A percentile compares a stretch with the other conserved stretches of the same genome.
phyloP scores from a whole-genome alignment of 2,329 filamentous ascomycete species.

The Aaosphaeria pasadenensis region DNA sequence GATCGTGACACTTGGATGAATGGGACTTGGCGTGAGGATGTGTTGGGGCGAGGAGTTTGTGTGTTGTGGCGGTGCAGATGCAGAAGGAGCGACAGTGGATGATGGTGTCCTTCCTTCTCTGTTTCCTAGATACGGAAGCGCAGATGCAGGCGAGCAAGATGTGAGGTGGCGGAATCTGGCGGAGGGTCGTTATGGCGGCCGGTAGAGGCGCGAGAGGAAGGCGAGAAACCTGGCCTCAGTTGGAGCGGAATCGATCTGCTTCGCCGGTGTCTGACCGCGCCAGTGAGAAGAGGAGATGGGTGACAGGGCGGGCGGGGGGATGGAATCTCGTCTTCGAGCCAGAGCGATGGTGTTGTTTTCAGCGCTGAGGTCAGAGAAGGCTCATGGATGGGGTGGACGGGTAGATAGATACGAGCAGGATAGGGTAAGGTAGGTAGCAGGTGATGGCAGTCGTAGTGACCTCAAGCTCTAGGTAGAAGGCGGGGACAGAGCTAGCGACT shows the following conservation, averaged over 20 bases:
- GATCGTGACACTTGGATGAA: too few species aligned
- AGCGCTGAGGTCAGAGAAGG: constrained; percentile 1
- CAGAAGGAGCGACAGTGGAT: constrained; percentile 12
- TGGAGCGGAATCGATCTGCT: constrained; percentile 37
- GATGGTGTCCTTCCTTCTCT: background rate
- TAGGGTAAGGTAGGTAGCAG: constrained; percentile 10
- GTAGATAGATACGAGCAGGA: constrained; percentile 9
- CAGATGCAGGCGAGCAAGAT: background rate
- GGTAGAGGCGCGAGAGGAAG: constrained; percentile 45
- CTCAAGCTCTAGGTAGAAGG: background rate
- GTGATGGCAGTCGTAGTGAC: constrained; percentile 3
- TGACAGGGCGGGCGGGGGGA: constrained; percentile 28
- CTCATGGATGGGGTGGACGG: constrained; percentile 14
- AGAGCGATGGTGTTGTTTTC: constrained; percentile 29
- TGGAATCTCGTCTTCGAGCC: constrained; percentile 35
- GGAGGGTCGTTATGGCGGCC: constrained; percentile 41
- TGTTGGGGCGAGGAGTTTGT: constrained; percentile 30
- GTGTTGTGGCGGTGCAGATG: constrained; percentile 14
- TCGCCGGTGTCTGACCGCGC: constrained; percentile 24
- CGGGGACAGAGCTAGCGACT: background rate
- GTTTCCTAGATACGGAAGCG: background rate
- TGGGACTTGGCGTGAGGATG: background rate
- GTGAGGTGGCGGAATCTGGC: background rate
- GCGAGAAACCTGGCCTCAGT: constrained; percentile 44
- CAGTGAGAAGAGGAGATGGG: constrained; percentile 21